Percentiles rank a stretch among this genome's conserved stretches.
Conservation (phyloP, 2,329 filamentous ascomycete species). For the Pseudopyrenochaeta lycopersici region DNA sequence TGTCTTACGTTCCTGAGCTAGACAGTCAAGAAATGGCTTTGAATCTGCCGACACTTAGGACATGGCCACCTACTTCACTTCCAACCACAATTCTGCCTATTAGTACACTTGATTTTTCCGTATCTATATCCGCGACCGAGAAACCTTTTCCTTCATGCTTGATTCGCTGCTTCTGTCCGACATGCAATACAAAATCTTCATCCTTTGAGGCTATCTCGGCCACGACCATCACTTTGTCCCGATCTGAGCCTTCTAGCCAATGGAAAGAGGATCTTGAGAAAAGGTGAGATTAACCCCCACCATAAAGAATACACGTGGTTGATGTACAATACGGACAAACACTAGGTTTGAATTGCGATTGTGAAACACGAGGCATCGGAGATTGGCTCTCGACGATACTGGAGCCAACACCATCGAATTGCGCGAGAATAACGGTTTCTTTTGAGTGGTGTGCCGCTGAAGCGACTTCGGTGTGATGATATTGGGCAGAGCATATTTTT, state of each 20-base stretch:
- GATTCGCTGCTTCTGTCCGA: neutral
- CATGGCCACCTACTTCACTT: neutral
- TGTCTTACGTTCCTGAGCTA: neutral
- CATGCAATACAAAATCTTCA: neutral
- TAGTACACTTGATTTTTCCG: too few relatives aligned
- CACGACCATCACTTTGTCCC: neutral
- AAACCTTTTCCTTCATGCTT: neutral
- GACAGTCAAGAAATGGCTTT: neutral
- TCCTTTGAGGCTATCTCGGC: neutral
- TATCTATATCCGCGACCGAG: neutral
- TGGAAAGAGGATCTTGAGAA: neutral
- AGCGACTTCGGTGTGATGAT: neutral
- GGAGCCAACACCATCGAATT: neutral
- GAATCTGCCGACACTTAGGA: neutral
- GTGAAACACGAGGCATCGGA: neutral
- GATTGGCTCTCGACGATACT: neutral
- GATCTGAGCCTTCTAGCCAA: neutral
- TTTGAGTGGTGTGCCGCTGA: neutral
- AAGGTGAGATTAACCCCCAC: neutral
- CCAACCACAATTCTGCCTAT: neutral
- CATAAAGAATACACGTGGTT: neutral
- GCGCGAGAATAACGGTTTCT: neutral
- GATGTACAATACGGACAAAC: neutral
- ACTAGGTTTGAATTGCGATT: neutral
- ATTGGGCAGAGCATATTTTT: too few relatives aligned